These are phyloP conservation scores for Reutealis trisperma DNA, from an alignment of 345 rosid genomes.

Conservation along the genomic window DNA sequence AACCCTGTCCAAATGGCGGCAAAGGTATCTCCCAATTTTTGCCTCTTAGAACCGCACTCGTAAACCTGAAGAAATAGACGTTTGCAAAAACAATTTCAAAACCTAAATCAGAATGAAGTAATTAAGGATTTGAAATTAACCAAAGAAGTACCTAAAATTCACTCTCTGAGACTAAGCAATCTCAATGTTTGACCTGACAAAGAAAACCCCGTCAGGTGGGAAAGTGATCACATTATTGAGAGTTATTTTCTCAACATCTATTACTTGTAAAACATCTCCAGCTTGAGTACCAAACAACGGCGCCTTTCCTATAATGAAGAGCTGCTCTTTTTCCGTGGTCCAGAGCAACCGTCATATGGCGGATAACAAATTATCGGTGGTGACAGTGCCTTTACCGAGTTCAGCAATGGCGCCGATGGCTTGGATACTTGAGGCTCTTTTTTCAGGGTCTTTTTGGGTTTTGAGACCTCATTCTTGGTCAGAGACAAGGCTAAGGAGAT, in stretches of 20 bases:
- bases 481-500: slow-evolving; percentile 66
- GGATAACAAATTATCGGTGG: slow-evolving; percentile 66
- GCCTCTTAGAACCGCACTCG: slow-evolving; percentile 74
- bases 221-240: slow-evolving; percentile 86
- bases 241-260: slow-evolving; percentile 56
- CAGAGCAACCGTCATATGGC: slow-evolving; percentile 88
- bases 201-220: slow-evolving; percentile 92
- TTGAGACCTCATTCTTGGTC: slow-evolving; percentile 86
- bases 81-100: background rate
- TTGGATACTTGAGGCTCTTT: slow-evolving; percentile 55
- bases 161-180: slow-evolving; percentile 77
- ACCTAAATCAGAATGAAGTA: too few relatives aligned
- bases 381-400: slow-evolving; percentile 51
- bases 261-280: slow-evolving; percentile 90
- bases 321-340: slow-evolving; percentile 96
- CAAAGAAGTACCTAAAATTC: slow-evolving; percentile 60
- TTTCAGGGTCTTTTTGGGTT: slow-evolving; percentile 59
- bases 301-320: slow-evolving; percentile 85
- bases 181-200: slow-evolving; percentile 69
- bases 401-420: slow-evolving; percentile 68
- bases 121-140: background rate
- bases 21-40: slow-evolving; percentile 74
- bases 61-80: slow-evolving; percentile 47
- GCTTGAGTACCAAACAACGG: slow-evolving; percentile 65
- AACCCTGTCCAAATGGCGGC: slow-evolving; percentile 93